Conservation (phyloP, 768 basidiomycete genomes). For the Hericium rajendrae region DNA sequence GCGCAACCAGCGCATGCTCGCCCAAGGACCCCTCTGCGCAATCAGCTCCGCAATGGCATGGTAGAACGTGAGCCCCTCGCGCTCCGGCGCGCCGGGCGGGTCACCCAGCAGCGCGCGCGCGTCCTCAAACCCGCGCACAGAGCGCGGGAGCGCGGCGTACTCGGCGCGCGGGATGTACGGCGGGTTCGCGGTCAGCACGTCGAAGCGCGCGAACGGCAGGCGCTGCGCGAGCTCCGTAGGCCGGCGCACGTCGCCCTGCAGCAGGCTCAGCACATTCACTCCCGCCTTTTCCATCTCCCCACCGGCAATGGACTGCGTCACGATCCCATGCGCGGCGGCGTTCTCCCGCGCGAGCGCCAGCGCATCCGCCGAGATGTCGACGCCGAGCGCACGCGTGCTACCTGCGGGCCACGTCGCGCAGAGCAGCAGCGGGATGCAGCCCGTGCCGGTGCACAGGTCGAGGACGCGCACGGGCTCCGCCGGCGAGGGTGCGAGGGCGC, state of each 20-base stretch:
- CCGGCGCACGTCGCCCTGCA: constrained; percentile 36
- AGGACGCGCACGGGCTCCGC: constrained; percentile 35
- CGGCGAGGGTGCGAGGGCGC: constrained; percentile 29
- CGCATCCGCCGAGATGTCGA: constrained; percentile 64
- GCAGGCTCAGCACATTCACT: constrained; percentile 25
- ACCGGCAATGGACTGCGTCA: background rate
- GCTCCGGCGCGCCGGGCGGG: constrained; percentile 26
- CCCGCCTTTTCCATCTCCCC: background rate
- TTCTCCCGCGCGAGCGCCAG: constrained; percentile 40
- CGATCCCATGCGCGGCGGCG: constrained; percentile 18
- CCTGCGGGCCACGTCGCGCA: constrained; percentile 54
- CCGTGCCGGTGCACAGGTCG: constrained; percentile 91
- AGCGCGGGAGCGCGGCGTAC: constrained; percentile 52
- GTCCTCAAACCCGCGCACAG: constrained; percentile 76
- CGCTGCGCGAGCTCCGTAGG: constrained; percentile 8
- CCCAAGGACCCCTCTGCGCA: constrained; percentile 39
- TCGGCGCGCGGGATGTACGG: constrained; percentile 72
- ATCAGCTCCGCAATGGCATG: constrained; percentile 58
- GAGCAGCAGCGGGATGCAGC: constrained; percentile 84
- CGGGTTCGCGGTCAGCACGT: constrained; percentile 78
- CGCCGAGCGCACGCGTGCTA: constrained; percentile 43
- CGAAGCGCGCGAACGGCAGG: constrained; percentile 38
- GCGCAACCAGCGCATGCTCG: constrained; percentile 46
- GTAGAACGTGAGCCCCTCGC: constrained; percentile 60
- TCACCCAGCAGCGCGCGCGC: constrained; percentile 75